Base-by-base conservation (phyloP, 2,329 filamentous ascomycete genomes). In the Lomentospora prolificans region DNA sequence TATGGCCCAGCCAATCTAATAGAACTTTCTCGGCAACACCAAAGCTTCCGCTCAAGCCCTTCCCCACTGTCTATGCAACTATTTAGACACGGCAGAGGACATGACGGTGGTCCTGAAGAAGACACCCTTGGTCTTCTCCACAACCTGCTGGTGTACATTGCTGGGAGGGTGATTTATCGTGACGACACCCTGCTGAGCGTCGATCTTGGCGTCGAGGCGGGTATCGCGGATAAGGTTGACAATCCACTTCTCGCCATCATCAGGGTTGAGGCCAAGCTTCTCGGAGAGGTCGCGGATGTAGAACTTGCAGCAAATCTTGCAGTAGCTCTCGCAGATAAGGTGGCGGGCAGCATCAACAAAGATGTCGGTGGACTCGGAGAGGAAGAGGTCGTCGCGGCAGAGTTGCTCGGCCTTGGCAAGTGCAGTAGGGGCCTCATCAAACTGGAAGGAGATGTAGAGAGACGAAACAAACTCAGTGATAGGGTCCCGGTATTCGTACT, bases 241-340 rank as follows among this genome's bases (percentile, higher is more conserved):
- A 67, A 99, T 99, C 94, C 94, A 99, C 80, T 99, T 99, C 84
- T 99, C 94, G 66, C 94, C 94, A 67, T 97, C 94, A 68, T 95
- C 90, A 65, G 91, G 86, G 69, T 87, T 90, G 61, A 99, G 80
- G 62, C 92, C 94, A 58, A 99, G 84, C 70, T 94, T 89, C 61
- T 85, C 87, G 61, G 90, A 96, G 58, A 99, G 82, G 65, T 97
- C 94, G 81, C 91, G 90, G 71, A 99, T 97, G 71, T 97, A 92
- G 70, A 99, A 99, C 65, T 92, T 83, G 69, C 95, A 90, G 73
- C 97, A 95, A 70, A 99, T 99, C 83, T 97, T 97, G 89, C 94
- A 99, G 81, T 99, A 99, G 71, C 85, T 90, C 79, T 99, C 94
- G 55, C 92, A 97, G 71, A 99, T 97, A 59, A 99, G 79, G 78